Evolutionary conservation across 2,329 filamentous ascomycete species (phyloP), one percentile per base, ranked within the genome.

Genomic region (Pestalotiopsis sp.): DNA sequence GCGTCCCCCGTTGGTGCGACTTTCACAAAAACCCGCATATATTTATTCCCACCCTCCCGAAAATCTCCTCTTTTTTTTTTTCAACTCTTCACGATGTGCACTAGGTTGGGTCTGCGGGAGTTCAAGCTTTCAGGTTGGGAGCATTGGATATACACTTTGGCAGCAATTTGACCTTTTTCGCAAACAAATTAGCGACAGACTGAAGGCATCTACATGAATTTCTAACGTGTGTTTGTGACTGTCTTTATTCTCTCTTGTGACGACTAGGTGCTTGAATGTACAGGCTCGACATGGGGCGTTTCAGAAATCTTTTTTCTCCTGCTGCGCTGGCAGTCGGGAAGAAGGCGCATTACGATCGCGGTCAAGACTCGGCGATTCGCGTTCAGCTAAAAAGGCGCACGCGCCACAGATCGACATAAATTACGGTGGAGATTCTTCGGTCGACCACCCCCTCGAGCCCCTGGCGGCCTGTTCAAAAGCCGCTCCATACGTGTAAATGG

Each of bases 51-150:
- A 13, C 61, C 39, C 61, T 22, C 56, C 38, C 22, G 6, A 44
- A 55, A 65, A 67, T 70, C 69, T 69, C 57, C 58, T 70, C 68
- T 61, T 65, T 52, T 61, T 68, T 64, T 65, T n/a, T n/a, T n/a
- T n/a, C n/a, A n/a, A 35, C 30, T 35, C 20, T 17, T 52, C 44
- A 66, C 68, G 52, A 64, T 67, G 65, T 62, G 63, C 58, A 38
- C 58, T 38, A 44, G 65, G 65, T 66, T 66, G 35, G 65, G 57
- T 66, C 58, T 55, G 57, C 65, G 61, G 65, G 65, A 62, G 56
- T 66, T 61, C 65, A 66, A 66, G 65, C 39, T 66, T 58, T 24
- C 44, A n/a, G 38, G 38, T 30, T 26, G 22, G 65, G 58, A 62
- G 58, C 24, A 61, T 66, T 66, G 65, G 65, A 62, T 56, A 38